These are phyloP conservation scores for Dioscorea dumetorum DNA, from an alignment of 106 monocot species.

Conservation along the genomic window DNA sequence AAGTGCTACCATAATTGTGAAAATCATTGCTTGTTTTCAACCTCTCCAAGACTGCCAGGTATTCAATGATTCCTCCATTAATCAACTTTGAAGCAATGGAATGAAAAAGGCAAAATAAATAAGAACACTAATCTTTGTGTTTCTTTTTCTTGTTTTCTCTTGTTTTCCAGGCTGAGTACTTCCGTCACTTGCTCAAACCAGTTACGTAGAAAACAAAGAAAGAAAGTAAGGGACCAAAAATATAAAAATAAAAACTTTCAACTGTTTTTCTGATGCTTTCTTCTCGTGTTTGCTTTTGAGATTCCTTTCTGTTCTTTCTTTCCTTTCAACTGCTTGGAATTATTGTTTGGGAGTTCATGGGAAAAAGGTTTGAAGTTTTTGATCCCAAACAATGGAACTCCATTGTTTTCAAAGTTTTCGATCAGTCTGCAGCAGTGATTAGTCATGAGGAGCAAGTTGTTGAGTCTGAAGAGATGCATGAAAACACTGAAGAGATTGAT, in stretches of 20 bases:
- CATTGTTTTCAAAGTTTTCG: not conserved
- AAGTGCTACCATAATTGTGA: conserved; percentile 61
- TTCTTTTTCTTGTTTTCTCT: not conserved
- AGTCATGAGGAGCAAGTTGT: conserved; percentile 18
- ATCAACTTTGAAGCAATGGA: not conserved
- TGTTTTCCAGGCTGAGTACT: conserved; percentile 73
- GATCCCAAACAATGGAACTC: no score
- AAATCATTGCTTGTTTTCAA: conserved; percentile 78
- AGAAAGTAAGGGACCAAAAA: no score
- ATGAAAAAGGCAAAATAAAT: no score
- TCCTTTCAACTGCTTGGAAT: not conserved
- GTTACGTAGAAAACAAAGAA: conserved; percentile 57
- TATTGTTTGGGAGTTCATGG: conserved; percentile 13
- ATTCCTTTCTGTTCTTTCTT: not conserved
- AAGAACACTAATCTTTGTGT: not conserved
- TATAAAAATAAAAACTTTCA: no score
- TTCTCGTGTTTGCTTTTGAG: not conserved
- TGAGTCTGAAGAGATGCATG: conserved; percentile 36
- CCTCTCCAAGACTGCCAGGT: conserved; percentile 89
- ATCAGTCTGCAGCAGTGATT: conserved; percentile 3
- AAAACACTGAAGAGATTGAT: conserved; percentile 79
- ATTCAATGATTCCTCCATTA: not conserved
- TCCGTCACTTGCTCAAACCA: conserved; percentile 88
- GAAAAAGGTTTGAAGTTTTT: conserved; percentile 20
- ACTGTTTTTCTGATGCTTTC: not conserved